phyloP scores from a whole-genome alignment of 768 basidiomycete genomes.

The Tylopilus balloui region DNA sequence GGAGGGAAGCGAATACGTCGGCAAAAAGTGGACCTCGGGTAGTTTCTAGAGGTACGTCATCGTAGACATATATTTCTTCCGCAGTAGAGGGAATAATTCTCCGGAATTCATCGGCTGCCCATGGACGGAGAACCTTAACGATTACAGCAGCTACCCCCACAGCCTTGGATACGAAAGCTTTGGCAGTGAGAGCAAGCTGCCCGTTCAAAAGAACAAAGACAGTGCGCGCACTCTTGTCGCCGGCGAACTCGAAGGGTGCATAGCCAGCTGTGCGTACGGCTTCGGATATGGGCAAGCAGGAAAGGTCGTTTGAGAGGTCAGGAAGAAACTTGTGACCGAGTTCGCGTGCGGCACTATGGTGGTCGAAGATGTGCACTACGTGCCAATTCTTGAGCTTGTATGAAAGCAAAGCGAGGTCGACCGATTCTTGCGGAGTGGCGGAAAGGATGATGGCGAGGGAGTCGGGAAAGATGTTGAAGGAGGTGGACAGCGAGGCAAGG shows the following conservation, averaged over 20 bases:
- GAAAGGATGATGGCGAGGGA: conserved; percentile 74
- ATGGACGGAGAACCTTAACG: conserved; percentile 80
- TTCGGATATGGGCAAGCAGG: conserved; percentile 38
- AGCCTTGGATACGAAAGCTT: conserved; percentile 42
- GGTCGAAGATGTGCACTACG: conserved; percentile 88
- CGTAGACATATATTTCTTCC: conserved; percentile 63
- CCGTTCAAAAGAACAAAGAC: conserved; percentile 74
- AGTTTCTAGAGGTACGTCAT: conserved; percentile 64
- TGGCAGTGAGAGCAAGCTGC: conserved; percentile 62
- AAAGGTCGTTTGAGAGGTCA: conserved; percentile 29
- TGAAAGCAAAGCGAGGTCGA: conserved; percentile 72
- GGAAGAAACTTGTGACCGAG: conserved; percentile 50
- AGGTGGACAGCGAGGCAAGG: conserved; percentile 59
- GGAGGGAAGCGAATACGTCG: conserved; percentile 64
- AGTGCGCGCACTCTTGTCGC: conserved; percentile 56
- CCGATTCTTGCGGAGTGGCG: conserved; percentile 76
- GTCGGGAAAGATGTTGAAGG: conserved; percentile 57
- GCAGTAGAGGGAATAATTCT: conserved; percentile 55
- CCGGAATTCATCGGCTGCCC: conserved; percentile 66
- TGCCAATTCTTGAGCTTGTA: conserved; percentile 65
- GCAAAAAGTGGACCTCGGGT: conserved; percentile 63
- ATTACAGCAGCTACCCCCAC: conserved; percentile 60
- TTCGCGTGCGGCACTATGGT: conserved; percentile 76
- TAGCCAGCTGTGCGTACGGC: conserved; percentile 59
- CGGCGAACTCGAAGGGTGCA: conserved; percentile 71